Percentiles rank a stretch among this genome's conserved stretches.
phyloP scores from a whole-genome alignment of 179 eudicot species.

The Spinacia oleracea region DNA sequence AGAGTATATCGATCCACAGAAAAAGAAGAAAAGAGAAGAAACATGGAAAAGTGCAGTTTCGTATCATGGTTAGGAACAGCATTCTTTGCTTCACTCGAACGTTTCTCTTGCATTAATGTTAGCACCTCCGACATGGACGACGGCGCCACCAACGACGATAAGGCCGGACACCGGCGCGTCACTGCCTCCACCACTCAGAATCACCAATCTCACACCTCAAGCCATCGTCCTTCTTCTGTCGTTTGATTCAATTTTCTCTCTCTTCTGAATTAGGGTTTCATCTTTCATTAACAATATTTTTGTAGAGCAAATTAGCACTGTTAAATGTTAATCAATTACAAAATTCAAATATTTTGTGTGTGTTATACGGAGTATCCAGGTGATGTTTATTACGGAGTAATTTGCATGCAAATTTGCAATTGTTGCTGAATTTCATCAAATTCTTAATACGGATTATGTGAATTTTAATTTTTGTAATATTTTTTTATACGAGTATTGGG shows the following conservation, averaged over 20 bases:
- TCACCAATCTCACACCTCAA: not conserved
- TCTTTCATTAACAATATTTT: not conserved
- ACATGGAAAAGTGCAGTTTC: slow-evolving; percentile 4
- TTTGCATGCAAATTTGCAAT: not conserved
- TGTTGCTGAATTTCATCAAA: not conserved
- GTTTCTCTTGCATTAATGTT: slow-evolving; percentile 68
- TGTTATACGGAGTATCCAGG: not conserved
- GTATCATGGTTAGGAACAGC: slow-evolving; percentile 31
- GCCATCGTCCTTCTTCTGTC: slow-evolving; percentile 3
- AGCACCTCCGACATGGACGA: slow-evolving; percentile 58
- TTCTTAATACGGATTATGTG: not conserved
- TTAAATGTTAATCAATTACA: not conserved
- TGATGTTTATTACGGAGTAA: not conserved
- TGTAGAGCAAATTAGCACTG: not conserved
- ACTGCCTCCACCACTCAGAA: not conserved
- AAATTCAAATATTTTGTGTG: too few species aligned
- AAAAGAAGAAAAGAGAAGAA: not conserved
- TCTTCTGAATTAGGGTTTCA: slow-evolving; percentile 2
- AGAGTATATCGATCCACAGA: not conserved
- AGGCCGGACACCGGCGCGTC: not conserved
- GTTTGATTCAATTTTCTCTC: not conserved
- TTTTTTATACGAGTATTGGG: too few species aligned
- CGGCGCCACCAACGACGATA: slow-evolving; percentile 21
- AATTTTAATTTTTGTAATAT: not conserved
- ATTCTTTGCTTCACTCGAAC: slow-evolving; percentile 71